phyloP scores from a whole-genome alignment of 2,329 filamentous ascomycete species.

The Elsinoe ampelina region DNA sequence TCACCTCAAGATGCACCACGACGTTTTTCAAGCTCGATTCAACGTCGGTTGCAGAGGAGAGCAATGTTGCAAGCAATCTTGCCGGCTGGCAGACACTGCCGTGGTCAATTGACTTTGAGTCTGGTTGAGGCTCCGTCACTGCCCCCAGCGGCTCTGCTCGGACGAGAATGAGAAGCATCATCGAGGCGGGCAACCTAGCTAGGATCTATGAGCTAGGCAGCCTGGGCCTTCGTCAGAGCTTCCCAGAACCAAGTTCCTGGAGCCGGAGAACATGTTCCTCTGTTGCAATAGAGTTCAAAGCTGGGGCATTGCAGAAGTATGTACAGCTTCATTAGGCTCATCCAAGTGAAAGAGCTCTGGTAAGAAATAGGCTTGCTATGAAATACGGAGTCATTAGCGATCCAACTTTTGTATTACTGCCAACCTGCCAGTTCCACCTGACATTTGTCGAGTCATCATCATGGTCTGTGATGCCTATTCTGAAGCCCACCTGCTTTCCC shows the following conservation, averaged over 20 bases:
- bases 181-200: too few relatives aligned
- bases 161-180: not conserved
- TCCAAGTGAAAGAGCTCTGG: not conserved
- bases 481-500: conserved; percentile 69
- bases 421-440: not conserved
- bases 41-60: not conserved
- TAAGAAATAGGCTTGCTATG: not conserved
- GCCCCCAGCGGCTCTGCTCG: not conserved
- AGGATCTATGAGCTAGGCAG: too few relatives aligned
- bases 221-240: not conserved
- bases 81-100: not conserved
- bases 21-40: not conserved
- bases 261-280: not conserved
- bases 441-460: too few relatives aligned
- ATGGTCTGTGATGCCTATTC: not conserved
- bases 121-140: not conserved
- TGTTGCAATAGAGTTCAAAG: not conserved
- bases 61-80: not conserved
- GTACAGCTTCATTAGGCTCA: not conserved
- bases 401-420: conserved; percentile 1
- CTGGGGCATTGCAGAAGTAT: not conserved
- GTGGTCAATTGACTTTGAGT: not conserved
- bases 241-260: not conserved
- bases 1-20: too few relatives aligned
- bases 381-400: not conserved